phyloP scores from a whole-genome alignment of 2,329 filamentous ascomycete genomes.

The Diaporthe sp. region DNA sequence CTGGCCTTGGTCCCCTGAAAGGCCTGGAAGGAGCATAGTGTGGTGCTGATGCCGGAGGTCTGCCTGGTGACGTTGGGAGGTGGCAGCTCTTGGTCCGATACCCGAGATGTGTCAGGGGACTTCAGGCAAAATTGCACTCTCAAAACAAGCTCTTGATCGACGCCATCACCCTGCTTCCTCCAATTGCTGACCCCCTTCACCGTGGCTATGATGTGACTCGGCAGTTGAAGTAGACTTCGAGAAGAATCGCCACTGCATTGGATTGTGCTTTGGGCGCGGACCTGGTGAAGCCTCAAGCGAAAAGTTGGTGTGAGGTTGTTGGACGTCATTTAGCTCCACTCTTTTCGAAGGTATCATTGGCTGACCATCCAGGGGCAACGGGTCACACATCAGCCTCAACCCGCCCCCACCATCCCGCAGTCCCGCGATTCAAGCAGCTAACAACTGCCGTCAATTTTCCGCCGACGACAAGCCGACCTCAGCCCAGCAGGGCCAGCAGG shows the following conservation, averaged over 20 bases:
- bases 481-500: no score
- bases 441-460: neutral
- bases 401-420: slow-evolving; percentile 8
- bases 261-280: neutral
- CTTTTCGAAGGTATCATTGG: neutral
- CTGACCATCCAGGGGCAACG: neutral
- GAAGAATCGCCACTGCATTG: neutral
- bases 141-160: slow-evolving; percentile 26
- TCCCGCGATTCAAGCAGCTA: slow-evolving; percentile 12
- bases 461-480: neutral
- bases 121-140: slow-evolving; percentile 34
- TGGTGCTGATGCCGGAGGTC: neutral
- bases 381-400: slow-evolving; percentile 5
- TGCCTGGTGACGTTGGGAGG: neutral
- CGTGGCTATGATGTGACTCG: neutral
- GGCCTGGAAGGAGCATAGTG: neutral
- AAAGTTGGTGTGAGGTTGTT: slow-evolving; percentile 5
- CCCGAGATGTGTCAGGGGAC: slow-evolving; percentile 19
- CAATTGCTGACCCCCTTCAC: neutral
- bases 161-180: slow-evolving; percentile 11
- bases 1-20: neutral
- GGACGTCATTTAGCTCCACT: neutral
- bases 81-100: slow-evolving; percentile 1
- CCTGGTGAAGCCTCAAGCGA: neutral
- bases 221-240: neutral